Percentiles rank a stretch among this genome's conserved stretches.
Evolutionary conservation across 176 grass and related monocot species (phyloP).

Genomic region (Oropetium thomaeum): DNA sequence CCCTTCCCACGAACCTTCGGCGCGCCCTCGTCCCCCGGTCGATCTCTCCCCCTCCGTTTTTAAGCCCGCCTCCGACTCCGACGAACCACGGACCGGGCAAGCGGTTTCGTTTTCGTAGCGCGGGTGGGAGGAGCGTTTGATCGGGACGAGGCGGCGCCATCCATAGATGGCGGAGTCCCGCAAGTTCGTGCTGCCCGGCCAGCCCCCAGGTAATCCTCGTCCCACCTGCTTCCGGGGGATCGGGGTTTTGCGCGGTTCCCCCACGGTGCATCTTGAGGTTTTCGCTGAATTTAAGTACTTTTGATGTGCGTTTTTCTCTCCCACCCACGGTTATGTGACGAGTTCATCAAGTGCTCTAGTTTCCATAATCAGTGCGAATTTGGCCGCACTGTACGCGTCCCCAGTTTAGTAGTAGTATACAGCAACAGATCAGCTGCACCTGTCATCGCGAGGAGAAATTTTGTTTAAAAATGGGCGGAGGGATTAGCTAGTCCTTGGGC

Average conservation of each 20-base stretch:
- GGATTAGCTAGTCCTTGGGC: neutral
- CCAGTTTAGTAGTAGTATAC: too few species aligned
- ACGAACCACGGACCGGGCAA: neutral
- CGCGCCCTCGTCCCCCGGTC: neutral
- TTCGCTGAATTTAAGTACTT: neutral
- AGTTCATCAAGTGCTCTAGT: neutral
- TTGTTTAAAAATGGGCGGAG: neutral
- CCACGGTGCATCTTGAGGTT: neutral
- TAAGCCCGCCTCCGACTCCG: slow-evolving; percentile 28
- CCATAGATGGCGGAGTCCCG: slow-evolving; percentile 35
- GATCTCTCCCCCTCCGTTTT: slow-evolving; percentile 11
- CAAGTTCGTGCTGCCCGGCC: slow-evolving; percentile 28
- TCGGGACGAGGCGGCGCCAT: slow-evolving; percentile 3
- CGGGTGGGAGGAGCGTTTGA: neutral
- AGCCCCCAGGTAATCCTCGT: slow-evolving; percentile 22
- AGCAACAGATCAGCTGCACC: neutral
- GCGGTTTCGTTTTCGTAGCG: neutral
- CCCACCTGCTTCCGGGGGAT: neutral
- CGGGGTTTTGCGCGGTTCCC: neutral
- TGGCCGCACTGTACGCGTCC: neutral
- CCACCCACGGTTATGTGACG: neutral
- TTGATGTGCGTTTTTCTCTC: neutral
- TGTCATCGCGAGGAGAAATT: neutral
- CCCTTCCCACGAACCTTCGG: slow-evolving; percentile 36
- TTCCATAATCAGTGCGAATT: neutral